These are phyloP conservation scores for Ophiostoma triangulosporum DNA, from an alignment of 2,329 filamentous ascomycete species.

Conservation along the genomic window DNA sequence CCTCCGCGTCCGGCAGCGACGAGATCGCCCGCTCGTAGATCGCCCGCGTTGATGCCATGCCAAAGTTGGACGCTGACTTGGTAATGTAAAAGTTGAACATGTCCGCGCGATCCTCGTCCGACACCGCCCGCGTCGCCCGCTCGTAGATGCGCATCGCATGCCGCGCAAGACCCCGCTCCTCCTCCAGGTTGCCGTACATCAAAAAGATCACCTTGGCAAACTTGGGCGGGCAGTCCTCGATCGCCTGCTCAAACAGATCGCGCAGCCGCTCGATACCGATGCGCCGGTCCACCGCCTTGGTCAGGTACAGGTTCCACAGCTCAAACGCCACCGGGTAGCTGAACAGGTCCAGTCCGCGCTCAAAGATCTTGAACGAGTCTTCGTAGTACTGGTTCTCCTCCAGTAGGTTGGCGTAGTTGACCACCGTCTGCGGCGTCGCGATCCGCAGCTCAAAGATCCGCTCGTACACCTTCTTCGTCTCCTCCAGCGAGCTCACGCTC, in stretches of 20 bases:
- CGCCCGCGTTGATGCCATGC: slow-evolving; percentile 79
- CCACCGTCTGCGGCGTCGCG: slow-evolving; percentile 92
- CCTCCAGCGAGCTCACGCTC: slow-evolving; percentile 78
- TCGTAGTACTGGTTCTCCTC: slow-evolving; percentile 94
- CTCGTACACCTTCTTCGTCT: slow-evolving; percentile 90
- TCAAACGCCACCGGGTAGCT: slow-evolving; percentile 97
- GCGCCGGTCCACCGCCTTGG: slow-evolving; percentile 91
- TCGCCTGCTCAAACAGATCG: slow-evolving; percentile 92
- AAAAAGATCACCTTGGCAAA: slow-evolving; percentile 94
- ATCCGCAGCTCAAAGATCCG: slow-evolving; percentile 96
- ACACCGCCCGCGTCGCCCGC: slow-evolving; percentile 83
- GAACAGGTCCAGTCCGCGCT: slow-evolving; percentile 93
- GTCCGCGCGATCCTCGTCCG: slow-evolving; percentile 84
- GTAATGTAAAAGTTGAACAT: slow-evolving; percentile 99
- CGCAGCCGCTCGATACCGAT: slow-evolving; percentile 88
- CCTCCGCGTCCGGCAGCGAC: slow-evolving; percentile 83
- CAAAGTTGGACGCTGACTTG: slow-evolving; percentile 84
- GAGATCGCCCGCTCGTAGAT: slow-evolving; percentile 96
- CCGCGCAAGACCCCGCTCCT: slow-evolving; percentile 83
- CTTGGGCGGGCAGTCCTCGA: slow-evolving; percentile 86
- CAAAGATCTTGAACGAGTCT: slow-evolving; percentile 95
- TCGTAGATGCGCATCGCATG: slow-evolving; percentile 99
- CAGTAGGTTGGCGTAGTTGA: slow-evolving; percentile 92
- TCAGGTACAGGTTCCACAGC: slow-evolving; percentile 95
- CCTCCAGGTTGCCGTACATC: slow-evolving; percentile 96